Evolutionary conservation across 1,139 yeast species (phyloP), one percentile per base, ranked within the genome.

Genomic region (Candida buenavistaensis): DNA sequence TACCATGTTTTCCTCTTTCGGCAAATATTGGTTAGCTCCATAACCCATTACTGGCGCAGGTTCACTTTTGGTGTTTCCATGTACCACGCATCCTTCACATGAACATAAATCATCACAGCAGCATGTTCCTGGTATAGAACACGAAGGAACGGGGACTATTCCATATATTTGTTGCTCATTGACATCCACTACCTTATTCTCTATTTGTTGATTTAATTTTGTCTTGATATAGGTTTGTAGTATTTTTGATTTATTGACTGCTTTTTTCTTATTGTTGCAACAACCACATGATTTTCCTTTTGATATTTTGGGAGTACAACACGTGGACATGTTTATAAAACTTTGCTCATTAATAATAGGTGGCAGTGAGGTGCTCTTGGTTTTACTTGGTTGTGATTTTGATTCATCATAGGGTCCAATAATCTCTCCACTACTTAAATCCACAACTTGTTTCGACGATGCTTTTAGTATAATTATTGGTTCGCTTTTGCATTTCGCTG

Each of bases 81-180:
- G 82, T 0, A 63, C 71, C 17, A 58, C 50, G 47, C 82, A 77
- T 2, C 68, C 72, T 12, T 56, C 68, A 53, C 82, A 77, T 4
- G 52, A 34, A 52, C 82, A 77, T 17, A 57, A 52, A 14, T 60
- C 70, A 12, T 61, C 72, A 53, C 82, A 76, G 23, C 62, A 49
- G 50, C 82, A 76, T 0, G 76, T 57, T 0, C 79, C 80, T 0
- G 75, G 73, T 12, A 72, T 59, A 1, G 76, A 62, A 46, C 79
- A 70, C 5, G 75, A 52, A 23, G 66, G 58, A 23, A 62, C 53
- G 21, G 56, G 49, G 9, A 61, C 55, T 23, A 62, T 54, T 39
- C 59, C 59, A 44, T 46, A 42, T 13, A 46, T 19, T 20, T 36
- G 37, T 11, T 37, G 29, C 4, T 26, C 26, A 5, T 19, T n/a